Base-by-base conservation (phyloP, 2,329 filamentous ascomycete genomes). In the Epichloe coenophiala region DNA sequence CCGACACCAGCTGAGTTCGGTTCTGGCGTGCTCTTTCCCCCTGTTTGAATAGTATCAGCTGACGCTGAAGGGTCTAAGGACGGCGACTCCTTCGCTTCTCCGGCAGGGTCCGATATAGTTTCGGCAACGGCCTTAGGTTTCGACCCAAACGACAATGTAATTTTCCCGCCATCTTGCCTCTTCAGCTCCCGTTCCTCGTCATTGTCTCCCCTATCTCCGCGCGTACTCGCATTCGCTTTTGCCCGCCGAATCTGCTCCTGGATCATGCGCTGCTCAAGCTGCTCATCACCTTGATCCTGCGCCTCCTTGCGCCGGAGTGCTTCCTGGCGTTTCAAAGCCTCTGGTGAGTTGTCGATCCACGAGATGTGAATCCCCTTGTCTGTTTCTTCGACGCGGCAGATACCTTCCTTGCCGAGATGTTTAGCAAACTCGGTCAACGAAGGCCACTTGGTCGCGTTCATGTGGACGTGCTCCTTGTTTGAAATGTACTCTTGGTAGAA, bases 401-500 rank as follows among this genome's bases (percentile, higher is more conserved):
- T 81, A 0, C 91, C 87, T 65, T 97, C 89, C 21, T 86, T 72
- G 0, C 91, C 90, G 1, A 98, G 70, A 60, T 87, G 72, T 62
- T 95, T 95, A 13, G 86, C 88, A 63, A 95, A 95, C 59, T 97
- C 89, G 3, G 89, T 91, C 58, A 98, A 69, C 49, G 80, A 87
- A 4, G 83, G 79, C 89, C 89, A 97, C 60, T 84, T 84, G 0
- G 93, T 97, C 7, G 88, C 76, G 66, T 96, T 96, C 86, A 97
- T 89, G 64, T 97, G 93, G 8, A 93, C 73, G 63, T 97, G 91
- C 60, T 88, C 77, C 65, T 52, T 59, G 58, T 91, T 84, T 15
- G 81, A 76, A 58, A 97, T 96, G 60, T 95, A 93, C 37, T 90
- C 84, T 64, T 97, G 88, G 68, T 98, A 98, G 65, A 97, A 97